Base-by-base conservation (phyloP, 768 basidiomycete species). In the Lactarius akahatsu region DNA sequence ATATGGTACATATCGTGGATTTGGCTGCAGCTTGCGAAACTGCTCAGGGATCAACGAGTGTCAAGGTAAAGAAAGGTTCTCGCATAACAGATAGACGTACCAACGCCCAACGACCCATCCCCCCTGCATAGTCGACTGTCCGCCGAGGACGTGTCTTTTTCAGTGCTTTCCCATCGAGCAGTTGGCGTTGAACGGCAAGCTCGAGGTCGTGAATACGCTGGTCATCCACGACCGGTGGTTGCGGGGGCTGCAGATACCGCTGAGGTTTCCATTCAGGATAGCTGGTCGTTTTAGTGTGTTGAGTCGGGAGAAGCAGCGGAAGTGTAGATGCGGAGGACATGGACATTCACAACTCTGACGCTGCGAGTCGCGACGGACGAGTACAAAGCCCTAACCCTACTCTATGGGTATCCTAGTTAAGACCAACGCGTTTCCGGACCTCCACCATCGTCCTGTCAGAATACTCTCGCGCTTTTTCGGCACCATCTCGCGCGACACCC, bases 101-200 rank as follows among this genome's bases (percentile, higher is more conserved):
- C 78, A 94, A 75, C 62, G 82, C 77, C 94, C 92, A 97, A 69
- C 94, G 83, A 18, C 90, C 91, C 77, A 96, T 82, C 2, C 88
- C 88, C 34, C 94, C 95, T 71, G 90, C 90, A 72, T 95, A 98
- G 77, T 98, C 97, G 15, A 98, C 96, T 23, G 97, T 98, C 78
- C 94, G 80, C 62, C 96, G 80, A 26, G 97, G 95, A 67, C 94
- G 85, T 57, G 92, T 95, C 81, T 94, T 96, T 83, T 94, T 96
- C 69, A 90, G 83, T 20, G 86, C 79, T 75, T 91, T 92, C 3
- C 92, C 92, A 72, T 94, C 93, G 68, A 91, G 79, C 71, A 85
- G 78, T 73, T 87, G 88, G 57, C 88, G 79, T 34, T 85, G 87
- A 71, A 83, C 86, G 1, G 91, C 92, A 68, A 92, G 80, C 72